Percentiles rank a stretch among this genome's conserved stretches.
phyloP scores from a whole-genome alignment of 2,329 filamentous ascomycete genomes.

The Cytospora leucostoma region DNA sequence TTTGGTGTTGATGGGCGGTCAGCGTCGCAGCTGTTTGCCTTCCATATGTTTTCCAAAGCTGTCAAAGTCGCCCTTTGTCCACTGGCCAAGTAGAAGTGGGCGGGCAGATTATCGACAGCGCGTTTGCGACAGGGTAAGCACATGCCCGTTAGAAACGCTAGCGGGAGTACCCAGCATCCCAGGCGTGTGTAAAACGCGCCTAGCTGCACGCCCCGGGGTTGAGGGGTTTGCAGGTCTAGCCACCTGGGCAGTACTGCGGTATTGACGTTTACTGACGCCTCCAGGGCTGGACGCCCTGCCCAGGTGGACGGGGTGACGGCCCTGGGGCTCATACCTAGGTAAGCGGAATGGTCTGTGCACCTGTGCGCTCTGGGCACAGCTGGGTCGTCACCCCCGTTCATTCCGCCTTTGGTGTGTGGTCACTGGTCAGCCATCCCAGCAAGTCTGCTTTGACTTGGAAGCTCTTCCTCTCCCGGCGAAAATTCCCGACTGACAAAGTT shows the following conservation, averaged over 20 bases:
- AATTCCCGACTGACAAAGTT: conserved; percentile 41
- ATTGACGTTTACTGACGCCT: too few relatives aligned
- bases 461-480: conserved; percentile 37
- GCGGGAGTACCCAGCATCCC: neutral
- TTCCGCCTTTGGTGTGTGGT: conserved; percentile 1
- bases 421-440: conserved; percentile 24
- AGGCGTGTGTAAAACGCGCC: neutral
- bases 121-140: conserved; percentile 15
- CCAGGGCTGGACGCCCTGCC: too few relatives aligned
- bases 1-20: conserved; percentile 2
- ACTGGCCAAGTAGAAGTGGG: neutral
- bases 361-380: too few relatives aligned
- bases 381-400: neutral
- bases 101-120: conserved; percentile 17
- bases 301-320: too few relatives aligned
- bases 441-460: conserved; percentile 27
- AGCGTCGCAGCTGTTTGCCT: conserved; percentile 12
- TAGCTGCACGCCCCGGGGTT: conserved; percentile 12
- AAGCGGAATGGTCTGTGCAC: conserved; percentile 10
- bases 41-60: conserved; percentile 19
- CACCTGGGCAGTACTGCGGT: too few relatives aligned
- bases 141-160: conserved; percentile 14
- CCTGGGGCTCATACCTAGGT: too few relatives aligned
- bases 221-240: too few relatives aligned
- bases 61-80: conserved; percentile 1